Conservation (phyloP, 495 filamentous ascomycete species). For the Terfezia claveryi region DNA sequence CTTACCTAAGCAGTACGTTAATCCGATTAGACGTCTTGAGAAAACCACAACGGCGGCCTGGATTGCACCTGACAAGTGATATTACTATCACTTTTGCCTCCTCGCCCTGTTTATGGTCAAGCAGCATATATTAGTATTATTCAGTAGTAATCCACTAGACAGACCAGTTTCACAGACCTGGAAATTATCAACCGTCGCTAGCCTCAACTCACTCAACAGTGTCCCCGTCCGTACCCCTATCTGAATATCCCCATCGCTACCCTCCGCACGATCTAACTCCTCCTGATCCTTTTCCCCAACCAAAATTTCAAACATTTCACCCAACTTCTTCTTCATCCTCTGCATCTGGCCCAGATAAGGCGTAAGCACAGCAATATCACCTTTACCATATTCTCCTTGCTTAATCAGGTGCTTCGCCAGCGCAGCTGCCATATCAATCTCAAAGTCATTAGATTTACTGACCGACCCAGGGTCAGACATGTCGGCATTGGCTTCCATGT, state of each 20-base stretch:
- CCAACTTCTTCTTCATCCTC: conserved; percentile 32
- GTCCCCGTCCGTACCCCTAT: conserved; percentile 23
- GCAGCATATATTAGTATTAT: too few species aligned
- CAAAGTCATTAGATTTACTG: conserved; percentile 44
- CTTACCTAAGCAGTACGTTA: conserved; percentile 46
- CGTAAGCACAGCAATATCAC: conserved; percentile 60
- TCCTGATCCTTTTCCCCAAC: conserved; percentile 46
- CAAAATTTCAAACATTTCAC: conserved; percentile 35
- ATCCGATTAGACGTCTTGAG: conserved; percentile 54
- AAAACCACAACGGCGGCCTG: conserved; percentile 42
- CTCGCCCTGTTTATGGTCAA: conserved; percentile 31
- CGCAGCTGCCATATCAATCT: conserved; percentile 41
- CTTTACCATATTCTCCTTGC: conserved; percentile 40
- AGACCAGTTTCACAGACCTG: conserved; percentile 22
- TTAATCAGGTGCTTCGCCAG: conserved; percentile 50
- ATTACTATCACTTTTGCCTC: conserved; percentile 64
- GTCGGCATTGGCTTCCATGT: conserved; percentile 27
- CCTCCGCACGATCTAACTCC: conserved; percentile 28
- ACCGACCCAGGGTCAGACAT: conserved; percentile 26
- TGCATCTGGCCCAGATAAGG: conserved; percentile 55
- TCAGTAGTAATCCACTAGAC: too few species aligned
- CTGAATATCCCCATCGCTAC: conserved; percentile 2
- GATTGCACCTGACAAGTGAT: conserved; percentile 56
- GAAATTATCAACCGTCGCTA: conserved; percentile 73
- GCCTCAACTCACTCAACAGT: conserved; percentile 35